A percentile compares a stretch with the other conserved stretches of the same genome.
Conservation (phyloP, 495 filamentous ascomycete genomes). For the Extremus antarcticus region DNA sequence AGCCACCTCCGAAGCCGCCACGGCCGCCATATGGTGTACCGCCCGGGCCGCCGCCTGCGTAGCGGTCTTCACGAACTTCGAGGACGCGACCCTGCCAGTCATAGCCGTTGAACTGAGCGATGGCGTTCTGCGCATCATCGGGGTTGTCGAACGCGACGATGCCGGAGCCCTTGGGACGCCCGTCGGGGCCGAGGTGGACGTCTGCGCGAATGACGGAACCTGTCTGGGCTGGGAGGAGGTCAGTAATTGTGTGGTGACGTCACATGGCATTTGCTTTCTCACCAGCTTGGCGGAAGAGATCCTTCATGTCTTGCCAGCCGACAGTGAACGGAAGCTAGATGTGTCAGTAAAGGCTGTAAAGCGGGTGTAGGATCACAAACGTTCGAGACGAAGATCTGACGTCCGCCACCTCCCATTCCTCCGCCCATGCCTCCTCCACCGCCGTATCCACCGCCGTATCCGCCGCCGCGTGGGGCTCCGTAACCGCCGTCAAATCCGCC, state of each 20-base stretch:
- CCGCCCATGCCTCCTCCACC: slow-evolving; percentile 38
- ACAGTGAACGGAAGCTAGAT: slow-evolving; percentile 87
- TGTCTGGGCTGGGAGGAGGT: slow-evolving; percentile 37
- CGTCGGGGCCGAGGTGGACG: slow-evolving; percentile 84
- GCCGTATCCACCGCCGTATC: slow-evolving; percentile 40
- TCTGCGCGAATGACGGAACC: slow-evolving; percentile 90
- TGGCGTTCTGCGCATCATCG: slow-evolving; percentile 90
- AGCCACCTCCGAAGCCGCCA: slow-evolving; percentile 44
- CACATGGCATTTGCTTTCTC: slow-evolving; percentile 44
- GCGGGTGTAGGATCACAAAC: slow-evolving; percentile 53
- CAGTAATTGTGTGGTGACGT: slow-evolving; percentile 1
- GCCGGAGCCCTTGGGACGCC: slow-evolving; percentile 88
- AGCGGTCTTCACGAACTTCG: slow-evolving; percentile 94
- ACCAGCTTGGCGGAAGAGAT: slow-evolving; percentile 97
- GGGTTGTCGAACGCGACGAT: slow-evolving; percentile 93
- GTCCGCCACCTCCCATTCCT: slow-evolving; percentile 46
- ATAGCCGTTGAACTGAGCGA: slow-evolving; percentile 94
- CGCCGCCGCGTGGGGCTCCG: slow-evolving; percentile 34
- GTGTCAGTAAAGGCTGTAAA: slow-evolving; percentile 24
- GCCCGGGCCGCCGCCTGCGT: slow-evolving; percentile 45
- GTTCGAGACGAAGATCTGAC: slow-evolving; percentile 95
- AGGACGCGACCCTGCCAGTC: slow-evolving; percentile 93
- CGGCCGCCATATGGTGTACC: slow-evolving; percentile 44
- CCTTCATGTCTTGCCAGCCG: slow-evolving; percentile 98
- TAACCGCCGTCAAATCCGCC: slow-evolving; percentile 42